Evolutionary conservation across 2,329 filamentous ascomycete genomes (phyloP).

Genomic region (Pseudophaeomoniella oleicola): DNA sequence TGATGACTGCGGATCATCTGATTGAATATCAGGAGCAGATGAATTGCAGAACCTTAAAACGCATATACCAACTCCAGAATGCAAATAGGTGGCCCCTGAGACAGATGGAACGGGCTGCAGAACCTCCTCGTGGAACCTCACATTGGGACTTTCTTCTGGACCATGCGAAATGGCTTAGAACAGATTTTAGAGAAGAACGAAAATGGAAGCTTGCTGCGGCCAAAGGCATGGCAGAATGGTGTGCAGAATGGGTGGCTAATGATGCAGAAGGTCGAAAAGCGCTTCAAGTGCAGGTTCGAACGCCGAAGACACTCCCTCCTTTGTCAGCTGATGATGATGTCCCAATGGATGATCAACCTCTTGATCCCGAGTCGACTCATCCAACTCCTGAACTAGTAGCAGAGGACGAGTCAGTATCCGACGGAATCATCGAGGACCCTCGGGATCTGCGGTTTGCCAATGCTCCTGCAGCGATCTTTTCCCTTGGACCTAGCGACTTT

Average conservation of each 20-base stretch:
- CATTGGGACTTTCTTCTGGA: constrained; percentile 79
- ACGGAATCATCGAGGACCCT: constrained; percentile 29
- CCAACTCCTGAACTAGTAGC: constrained; percentile 53
- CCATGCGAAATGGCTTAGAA: constrained; percentile 97
- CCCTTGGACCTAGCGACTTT: constrained; percentile 66
- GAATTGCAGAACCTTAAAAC: constrained; percentile 69
- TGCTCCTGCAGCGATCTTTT: constrained; percentile 67
- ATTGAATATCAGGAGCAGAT: constrained; percentile 74
- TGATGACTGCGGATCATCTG: constrained; percentile 73
- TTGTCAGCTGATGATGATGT: constrained; percentile 13
- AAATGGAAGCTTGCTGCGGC: constrained; percentile 85
- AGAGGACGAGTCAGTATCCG: constrained; percentile 42
- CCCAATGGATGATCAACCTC: constrained; percentile 12
- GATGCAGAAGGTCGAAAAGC: constrained; percentile 46
- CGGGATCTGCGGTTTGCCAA: constrained; percentile 27
- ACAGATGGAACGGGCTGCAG: constrained; percentile 70
- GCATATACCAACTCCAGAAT: constrained; percentile 83
- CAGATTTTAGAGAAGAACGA: constrained; percentile 83
- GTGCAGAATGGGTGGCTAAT: constrained; percentile 65
- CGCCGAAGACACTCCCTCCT: constrained; percentile 22
- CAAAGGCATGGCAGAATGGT: constrained; percentile 65
- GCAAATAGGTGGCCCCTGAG: constrained; percentile 84
- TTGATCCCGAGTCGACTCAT: constrained; percentile 21
- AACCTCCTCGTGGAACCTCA: constrained; percentile 60
- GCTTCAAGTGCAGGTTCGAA: constrained; percentile 54